These are phyloP conservation scores for Phascolomyces articulosus DNA, from an alignment of 371 early-diverging fungal species.

Conservation along the genomic window DNA sequence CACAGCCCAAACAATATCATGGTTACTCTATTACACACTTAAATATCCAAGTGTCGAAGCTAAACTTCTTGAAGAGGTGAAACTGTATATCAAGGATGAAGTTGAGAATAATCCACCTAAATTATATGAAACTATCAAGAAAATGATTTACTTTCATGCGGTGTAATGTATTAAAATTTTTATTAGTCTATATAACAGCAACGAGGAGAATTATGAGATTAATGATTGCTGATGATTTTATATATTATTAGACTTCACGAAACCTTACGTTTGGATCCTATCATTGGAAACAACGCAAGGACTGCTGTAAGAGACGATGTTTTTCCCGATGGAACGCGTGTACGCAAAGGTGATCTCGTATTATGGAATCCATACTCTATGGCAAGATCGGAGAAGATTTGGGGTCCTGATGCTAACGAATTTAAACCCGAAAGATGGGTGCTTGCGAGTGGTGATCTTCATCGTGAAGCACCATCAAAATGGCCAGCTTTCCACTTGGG, in stretches of 20 bases:
- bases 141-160: conserved; percentile 60
- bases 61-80: conserved; percentile 61
- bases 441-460: conserved; percentile 25
- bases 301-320: conserved; percentile 65
- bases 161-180: conserved; percentile 38
- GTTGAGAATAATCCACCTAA: conserved; percentile 31
- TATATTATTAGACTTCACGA: conserved; percentile 46
- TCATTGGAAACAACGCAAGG: conserved; percentile 72
- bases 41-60: conserved; percentile 51
- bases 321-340: conserved; percentile 67
- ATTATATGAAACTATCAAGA: conserved; percentile 47
- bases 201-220: too few species aligned
- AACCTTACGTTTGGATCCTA: conserved; percentile 70
- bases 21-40: too few species aligned
- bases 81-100: conserved; percentile 36
- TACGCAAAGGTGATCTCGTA: conserved; percentile 59
- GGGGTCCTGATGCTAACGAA: conserved; percentile 64
- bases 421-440: conserved; percentile 69
- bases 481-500: conserved; percentile 63
- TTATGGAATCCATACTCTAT: conserved; percentile 53
- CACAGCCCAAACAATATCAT: too few species aligned
- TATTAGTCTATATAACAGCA: too few species aligned
- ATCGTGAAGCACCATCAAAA: conserved; percentile 27
- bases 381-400: conserved; percentile 51
- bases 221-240: too few species aligned